Conservation (phyloP, 306 rosid genomes). For the Bauhinia variegata region DNA sequence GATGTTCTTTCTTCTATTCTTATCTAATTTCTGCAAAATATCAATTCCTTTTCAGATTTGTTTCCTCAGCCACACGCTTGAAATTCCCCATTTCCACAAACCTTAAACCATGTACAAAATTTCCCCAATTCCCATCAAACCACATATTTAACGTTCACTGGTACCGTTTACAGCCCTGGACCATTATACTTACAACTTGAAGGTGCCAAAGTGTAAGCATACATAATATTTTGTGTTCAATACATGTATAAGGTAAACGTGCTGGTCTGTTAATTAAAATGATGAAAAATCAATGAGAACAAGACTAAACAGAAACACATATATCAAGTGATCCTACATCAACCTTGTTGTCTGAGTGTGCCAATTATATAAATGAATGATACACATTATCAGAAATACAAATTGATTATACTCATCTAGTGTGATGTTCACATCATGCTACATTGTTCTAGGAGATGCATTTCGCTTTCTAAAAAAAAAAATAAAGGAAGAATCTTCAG, state of each 20-base stretch:
- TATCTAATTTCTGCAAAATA: no score
- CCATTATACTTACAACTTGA: no score
- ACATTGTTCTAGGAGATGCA: neutral
- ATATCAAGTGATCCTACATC: neutral
- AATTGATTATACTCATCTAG: neutral
- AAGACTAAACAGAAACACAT: neutral
- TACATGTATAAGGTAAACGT: neutral
- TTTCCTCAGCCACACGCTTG: no score
- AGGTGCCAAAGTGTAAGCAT: no score
- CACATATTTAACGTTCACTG: no score
- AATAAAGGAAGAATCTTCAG: neutral
- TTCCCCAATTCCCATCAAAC: no score
- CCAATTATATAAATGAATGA: slow-evolving; percentile 4
- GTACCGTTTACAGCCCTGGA: no score
- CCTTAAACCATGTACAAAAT: no score
- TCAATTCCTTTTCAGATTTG: no score
- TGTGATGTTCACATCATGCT: neutral
- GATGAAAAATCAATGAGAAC: neutral
- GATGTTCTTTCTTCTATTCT: no score
- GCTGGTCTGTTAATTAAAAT: neutral
- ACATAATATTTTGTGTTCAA: no score
- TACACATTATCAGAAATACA: neutral
- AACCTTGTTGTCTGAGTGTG: neutral
- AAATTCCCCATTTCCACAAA: no score
- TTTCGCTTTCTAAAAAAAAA: slow-evolving; percentile 8